phyloP scores from a whole-genome alignment of 257 asterid species.

The Thymus mandschuricus region DNA sequence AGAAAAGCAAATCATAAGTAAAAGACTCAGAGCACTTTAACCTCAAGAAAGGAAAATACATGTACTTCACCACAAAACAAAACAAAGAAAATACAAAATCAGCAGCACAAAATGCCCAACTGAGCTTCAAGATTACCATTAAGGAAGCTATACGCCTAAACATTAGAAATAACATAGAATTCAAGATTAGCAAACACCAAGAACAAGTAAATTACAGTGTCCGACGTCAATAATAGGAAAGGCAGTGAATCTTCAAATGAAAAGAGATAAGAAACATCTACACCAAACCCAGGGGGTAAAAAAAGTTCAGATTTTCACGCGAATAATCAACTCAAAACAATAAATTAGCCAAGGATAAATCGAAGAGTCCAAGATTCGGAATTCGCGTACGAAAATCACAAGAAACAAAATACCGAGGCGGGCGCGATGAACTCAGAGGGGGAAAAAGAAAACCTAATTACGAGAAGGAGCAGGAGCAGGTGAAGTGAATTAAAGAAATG shows the following conservation, averaged over 20 bases:
- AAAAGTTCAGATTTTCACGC: background rate
- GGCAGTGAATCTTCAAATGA: conserved; percentile 10
- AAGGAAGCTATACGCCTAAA: background rate
- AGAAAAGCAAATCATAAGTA: conserved; percentile 37
- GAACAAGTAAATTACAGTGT: conserved; percentile 22
- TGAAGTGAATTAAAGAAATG: conserved; percentile 33
- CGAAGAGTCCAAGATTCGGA: conserved; percentile 35
- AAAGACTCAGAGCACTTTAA: conserved; percentile 10
- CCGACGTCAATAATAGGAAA: conserved; percentile 16
- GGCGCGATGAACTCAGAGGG: conserved; percentile 7
- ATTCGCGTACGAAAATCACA: conserved; percentile 24
- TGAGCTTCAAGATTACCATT: conserved; percentile 16
- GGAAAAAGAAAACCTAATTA: conserved; percentile 13
- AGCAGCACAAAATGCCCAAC: background rate
- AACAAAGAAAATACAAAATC: conserved; percentile 1
- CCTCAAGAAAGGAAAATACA: conserved; percentile 20
- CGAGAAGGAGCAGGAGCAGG: conserved; percentile 31
- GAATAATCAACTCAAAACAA: conserved; percentile 13
- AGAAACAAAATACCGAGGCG: background rate
- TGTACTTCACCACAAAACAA: too few species aligned
- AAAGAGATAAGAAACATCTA: background rate
- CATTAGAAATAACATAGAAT: background rate
- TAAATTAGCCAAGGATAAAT: conserved; percentile 22
- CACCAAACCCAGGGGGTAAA: background rate
- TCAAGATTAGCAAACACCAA: background rate